Evolutionary conservation across 257 asterid genomes (phyloP).

Genomic region (Mentha longifolia): DNA sequence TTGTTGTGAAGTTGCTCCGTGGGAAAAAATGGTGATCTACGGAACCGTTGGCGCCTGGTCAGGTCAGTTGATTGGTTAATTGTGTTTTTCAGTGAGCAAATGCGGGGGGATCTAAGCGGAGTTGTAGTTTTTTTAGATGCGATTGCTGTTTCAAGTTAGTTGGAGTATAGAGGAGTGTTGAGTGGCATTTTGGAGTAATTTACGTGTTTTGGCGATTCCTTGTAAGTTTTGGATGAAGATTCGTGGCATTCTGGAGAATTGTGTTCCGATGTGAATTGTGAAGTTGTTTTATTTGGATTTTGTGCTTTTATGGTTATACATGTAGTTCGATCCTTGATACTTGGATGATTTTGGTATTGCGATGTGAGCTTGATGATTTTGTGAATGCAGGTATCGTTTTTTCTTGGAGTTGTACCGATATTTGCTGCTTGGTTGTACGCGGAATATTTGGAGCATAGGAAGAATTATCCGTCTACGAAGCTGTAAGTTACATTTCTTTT

Average conservation of each 20-base stretch:
- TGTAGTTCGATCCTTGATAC: conserved; percentile 19
- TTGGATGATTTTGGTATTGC: background rate
- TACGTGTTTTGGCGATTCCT: conserved; percentile 10
- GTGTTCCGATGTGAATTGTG: background rate
- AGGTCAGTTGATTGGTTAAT: conserved; percentile 53
- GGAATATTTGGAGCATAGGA: conserved; percentile 75
- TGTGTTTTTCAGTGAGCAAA: conserved; percentile 21
- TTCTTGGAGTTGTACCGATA: conserved; percentile 70
- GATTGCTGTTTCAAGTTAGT: conserved; percentile 24
- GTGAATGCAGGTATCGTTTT: conserved; percentile 71
- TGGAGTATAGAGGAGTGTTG: conserved; percentile 7
- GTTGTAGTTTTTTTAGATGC: background rate
- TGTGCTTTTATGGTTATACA: background rate
- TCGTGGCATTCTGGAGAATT: conserved; percentile 13
- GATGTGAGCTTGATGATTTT: conserved; percentile 24
- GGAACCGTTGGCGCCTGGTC: conserved; percentile 85
- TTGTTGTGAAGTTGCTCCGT: conserved; percentile 26
- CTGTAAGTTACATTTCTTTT: conserved; percentile 5
- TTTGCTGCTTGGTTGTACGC: conserved; percentile 85
- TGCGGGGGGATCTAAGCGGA: conserved; percentile 5
- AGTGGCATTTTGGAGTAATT: conserved; percentile 14
- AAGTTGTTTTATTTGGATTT: background rate
- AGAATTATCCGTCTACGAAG: conserved; percentile 37
- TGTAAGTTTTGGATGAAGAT: conserved; percentile 15
- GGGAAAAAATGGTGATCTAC: conserved; percentile 63